Conservation (phyloP, 2,329 filamentous ascomycete genomes). For the Madurella mycetomatis region DNA sequence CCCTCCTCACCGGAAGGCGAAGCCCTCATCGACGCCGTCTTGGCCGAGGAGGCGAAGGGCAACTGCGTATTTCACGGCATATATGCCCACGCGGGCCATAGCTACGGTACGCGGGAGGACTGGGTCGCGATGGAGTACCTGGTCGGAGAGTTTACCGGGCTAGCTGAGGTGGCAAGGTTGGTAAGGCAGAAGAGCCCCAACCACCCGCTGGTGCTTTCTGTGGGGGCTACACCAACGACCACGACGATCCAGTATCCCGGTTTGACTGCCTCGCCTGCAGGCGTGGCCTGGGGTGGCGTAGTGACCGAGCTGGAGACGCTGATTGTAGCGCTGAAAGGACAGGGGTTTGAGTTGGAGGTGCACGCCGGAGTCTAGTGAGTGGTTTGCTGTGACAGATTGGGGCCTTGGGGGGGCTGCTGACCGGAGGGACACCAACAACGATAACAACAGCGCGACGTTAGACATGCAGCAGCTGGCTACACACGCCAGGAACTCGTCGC, state of each 20-base stretch:
- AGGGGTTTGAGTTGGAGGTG: constrained; percentile 23
- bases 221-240: constrained; percentile 73
- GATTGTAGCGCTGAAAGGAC: constrained; percentile 36
- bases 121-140: constrained; percentile 54
- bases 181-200: constrained; percentile 32
- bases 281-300: constrained; percentile 18
- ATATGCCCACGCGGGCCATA: constrained; percentile 70
- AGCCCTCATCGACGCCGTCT: constrained; percentile 42
- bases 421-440: constrained; percentile 56
- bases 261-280: constrained; percentile 18
- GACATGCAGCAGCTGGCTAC: constrained; percentile 78
- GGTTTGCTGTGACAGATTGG: not conserved
- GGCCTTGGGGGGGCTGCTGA: not conserved
- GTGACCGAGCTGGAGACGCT: constrained; percentile 23
- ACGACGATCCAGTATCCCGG: constrained; percentile 56
- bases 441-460: constrained; percentile 71
- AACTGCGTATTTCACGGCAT: constrained; percentile 53
- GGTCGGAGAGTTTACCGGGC: constrained; percentile 53
- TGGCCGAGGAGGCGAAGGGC: constrained; percentile 39
- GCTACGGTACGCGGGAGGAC: constrained; percentile 57
- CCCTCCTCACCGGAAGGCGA: constrained; percentile 44
- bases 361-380: constrained; percentile 28
- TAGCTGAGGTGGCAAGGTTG: constrained; percentile 43
- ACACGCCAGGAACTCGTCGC: constrained; percentile 46
- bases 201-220: constrained; percentile 52